Evolutionary conservation across 257 asterid species (phyloP), one percentile per base, ranked within the genome.

Genomic region (Ehretia macrophylla): DNA sequence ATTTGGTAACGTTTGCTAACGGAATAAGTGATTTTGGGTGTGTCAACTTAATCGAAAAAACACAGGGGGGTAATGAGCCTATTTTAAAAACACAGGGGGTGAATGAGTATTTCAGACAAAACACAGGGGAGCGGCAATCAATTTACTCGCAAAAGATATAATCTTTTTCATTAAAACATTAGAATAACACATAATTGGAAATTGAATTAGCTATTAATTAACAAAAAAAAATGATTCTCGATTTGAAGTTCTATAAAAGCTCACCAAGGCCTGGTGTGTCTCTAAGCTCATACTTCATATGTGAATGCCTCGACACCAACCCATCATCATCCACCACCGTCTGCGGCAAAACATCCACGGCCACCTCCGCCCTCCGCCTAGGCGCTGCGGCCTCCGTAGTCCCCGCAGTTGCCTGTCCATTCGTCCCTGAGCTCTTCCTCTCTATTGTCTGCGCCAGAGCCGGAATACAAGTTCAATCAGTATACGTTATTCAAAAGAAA

Each of bases 221-320:
- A 14, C 18, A 54, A n/a, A 3, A 37, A 17, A 16, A n/a, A n/a
- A n/a, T 20, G 5, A 14, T 27, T 44, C 39, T 54, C 27, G 11
- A 22, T 12, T 11, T 40, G 27, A n/a, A 54, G 11, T 17, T 21
- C 1, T 48, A 59, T 10, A 8, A 27, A 39, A 63, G 53, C 95
- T 91, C 75, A 88, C 97, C 95, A 59, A 93, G 84, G 37, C 97
- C 99, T 66, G 96, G 96, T 22, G 86, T 65, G 71, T 89, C 99
- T 75, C 99, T 71, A 60, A 86, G 92, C 81, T 85, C 95, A 47
- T 93, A 93, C 62, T 85, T 93, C 95, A 89, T 86, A 75, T 89
- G 95, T 8, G 94, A 77, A 74, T 85, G 87, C 78, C 90, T 82
- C 9, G 78, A 42, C 55, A 77, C 60, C 60, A 83, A 79, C 58